Base-by-base conservation (phyloP, 2,329 filamentous ascomycete genomes). In the Alternaria postmessia region DNA sequence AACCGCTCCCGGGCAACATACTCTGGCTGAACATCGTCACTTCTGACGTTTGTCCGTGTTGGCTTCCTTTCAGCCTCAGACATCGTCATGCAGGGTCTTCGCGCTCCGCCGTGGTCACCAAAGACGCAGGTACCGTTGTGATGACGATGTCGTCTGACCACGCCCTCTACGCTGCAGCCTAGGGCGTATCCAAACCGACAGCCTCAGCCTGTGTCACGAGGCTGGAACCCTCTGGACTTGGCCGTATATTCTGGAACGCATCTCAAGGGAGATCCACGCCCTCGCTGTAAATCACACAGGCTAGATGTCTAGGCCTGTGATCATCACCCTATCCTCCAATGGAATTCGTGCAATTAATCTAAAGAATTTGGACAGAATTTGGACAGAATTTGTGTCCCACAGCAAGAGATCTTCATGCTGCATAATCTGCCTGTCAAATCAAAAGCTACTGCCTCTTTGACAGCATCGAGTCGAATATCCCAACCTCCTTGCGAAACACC, bases 1-100 rank as follows among this genome's bases (percentile, higher is more conserved):
- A 34, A 56, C 48, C 48, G 54, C 58, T 36, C 58, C 20, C 11
- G n/a, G 26, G 36, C 51, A 48, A 43, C 49, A 57, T 56, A 48
- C 59, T 53, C 61, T 62, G 61, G 55, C 51, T 52, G 53, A 44
- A 61, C 38, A 64, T 65, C 65, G 67, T 66, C 65, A 68, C 66
- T 30, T 51, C 63, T 69, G 66, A 70, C 66, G 66, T 64, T 65
- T 48, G 39, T 22, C 56, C 53, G 51, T 51, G 49, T 54, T 44
- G 41, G 30, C 30, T 39, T 43, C 58, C 38, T 22, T 63, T 55
- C 60, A 66, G 65, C 65, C 60, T 66, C 65, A 57, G 44, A 34
- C 18, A 43, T 43, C 41, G 41, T 41, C 39, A 55, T 61, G 47
- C 57, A 51, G 51, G 38, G 56, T 52, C 52, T 32, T 18, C 16